Evolutionary conservation across 805 yeast genomes (phyloP), one percentile per base, ranked within the genome.

Genomic region (Yarrowia osloensis): DNA sequence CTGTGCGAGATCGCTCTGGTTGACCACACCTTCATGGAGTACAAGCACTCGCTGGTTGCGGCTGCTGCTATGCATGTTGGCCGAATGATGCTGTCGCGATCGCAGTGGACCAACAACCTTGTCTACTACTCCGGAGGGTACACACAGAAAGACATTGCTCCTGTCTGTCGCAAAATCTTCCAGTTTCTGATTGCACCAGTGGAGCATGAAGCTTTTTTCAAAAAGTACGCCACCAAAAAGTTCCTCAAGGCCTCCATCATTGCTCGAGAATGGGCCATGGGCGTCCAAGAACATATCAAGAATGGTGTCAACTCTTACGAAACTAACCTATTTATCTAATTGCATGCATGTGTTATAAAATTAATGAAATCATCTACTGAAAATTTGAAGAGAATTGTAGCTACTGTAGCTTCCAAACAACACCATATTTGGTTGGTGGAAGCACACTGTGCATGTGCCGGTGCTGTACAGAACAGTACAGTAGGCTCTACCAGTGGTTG

Each of bases 71-170:
- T 91, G 96, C 89, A 84, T 76, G 82, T 91, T 62, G 86, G 97
- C 7, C 83, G 97, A 72, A 82, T 83, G 71, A 88, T 91, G 77
- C 78, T 90, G 71, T 88, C 88, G 22, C 86, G 78, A 71, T 71
- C 65, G 68, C 87, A 86, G 37, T 93, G 98, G 98, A 87, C 87
- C 74, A 89, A 89, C 9, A 93, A 92, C 77, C 81, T 94, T 71
- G 86, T 91, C 57, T 97, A 91, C 75, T 95, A 94, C 77, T 87
- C 95, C 24, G 98, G 98, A 37, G 98, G 96, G 12, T 90, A 90
- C 77, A 84, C 87, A 24, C 90, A 88, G 70, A 83, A 81, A 47
- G 92, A 89, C 72, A 77, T 95, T 77, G 82, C 82, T 70, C 90
- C 90, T 42, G 87, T 91, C 65, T 84, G 90, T 67, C 87, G 86